A percentile compares a stretch with the other conserved stretches of the same genome.
Conservation (phyloP, 768 basidiomycete species). For the Mycena sanguinolenta region DNA sequence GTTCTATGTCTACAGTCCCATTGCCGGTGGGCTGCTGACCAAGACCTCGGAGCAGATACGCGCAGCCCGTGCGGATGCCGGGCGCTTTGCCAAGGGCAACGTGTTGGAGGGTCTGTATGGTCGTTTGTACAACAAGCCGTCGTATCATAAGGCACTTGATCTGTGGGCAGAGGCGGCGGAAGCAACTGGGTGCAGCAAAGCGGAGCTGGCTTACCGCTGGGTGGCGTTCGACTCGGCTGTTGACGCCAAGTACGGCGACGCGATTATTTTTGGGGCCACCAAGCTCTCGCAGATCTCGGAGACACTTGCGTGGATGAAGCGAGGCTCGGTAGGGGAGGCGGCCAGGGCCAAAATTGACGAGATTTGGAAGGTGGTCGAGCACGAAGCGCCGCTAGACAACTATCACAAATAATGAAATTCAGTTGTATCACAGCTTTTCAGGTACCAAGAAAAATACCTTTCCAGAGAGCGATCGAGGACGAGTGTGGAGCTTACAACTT, state of each 20-base stretch:
- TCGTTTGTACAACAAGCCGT: not conserved
- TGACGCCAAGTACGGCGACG: not conserved
- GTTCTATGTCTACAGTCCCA: slow-evolving; percentile 2
- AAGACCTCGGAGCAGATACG: not conserved
- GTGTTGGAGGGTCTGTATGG: not conserved
- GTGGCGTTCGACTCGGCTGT: not conserved
- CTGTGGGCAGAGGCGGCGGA: too few species aligned
- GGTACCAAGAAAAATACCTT: too few species aligned
- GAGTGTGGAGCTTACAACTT: too few species aligned
- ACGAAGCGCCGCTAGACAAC: slow-evolving; percentile 38
- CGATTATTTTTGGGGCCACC: not conserved
- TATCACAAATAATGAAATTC: too few species aligned
- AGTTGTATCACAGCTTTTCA: too few species aligned
- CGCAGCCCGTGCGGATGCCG: not conserved
- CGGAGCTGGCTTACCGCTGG: not conserved
- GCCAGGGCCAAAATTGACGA: slow-evolving; percentile 27
- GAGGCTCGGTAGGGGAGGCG: not conserved
- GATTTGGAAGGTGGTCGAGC: too few species aligned
- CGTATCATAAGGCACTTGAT: not conserved
- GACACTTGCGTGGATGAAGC: not conserved
- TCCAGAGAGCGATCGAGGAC: too few species aligned
- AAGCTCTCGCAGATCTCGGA: not conserved
- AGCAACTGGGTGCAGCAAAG: not conserved
- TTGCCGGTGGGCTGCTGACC: not conserved
- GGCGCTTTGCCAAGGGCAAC: not conserved